Percentiles rank a stretch among this genome's conserved stretches.
Evolutionary conservation across 371 early-diverging fungal species (phyloP).

Genomic region (Mucor mucedo): DNA sequence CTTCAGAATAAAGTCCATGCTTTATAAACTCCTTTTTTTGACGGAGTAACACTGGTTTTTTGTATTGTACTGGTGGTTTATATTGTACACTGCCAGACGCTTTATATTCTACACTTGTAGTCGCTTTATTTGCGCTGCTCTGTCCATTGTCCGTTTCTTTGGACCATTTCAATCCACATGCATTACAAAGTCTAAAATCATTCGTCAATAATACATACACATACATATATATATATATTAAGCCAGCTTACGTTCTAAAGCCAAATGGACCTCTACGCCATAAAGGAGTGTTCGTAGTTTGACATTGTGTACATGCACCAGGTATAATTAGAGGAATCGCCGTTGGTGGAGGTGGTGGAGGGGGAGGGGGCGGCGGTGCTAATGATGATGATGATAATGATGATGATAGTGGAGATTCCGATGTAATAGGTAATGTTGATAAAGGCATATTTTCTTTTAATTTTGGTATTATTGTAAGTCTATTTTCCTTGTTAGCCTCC

Average conservation of each 20-base stretch:
- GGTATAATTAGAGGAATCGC: background rate
- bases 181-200: slow-evolving; percentile 44
- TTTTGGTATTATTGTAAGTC: too few relatives aligned
- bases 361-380: background rate
- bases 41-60: slow-evolving; percentile 1
- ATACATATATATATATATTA: too few relatives aligned
- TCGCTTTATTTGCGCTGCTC: too few relatives aligned
- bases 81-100: too few relatives aligned
- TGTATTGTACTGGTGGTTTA: background rate
- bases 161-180: slow-evolving; percentile 46
- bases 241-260: slow-evolving; percentile 31
- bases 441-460: too few relatives aligned
- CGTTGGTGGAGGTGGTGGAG: background rate
- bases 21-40: slow-evolving; percentile 21
- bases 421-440: too few relatives aligned
- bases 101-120: too few relatives aligned
- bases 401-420: background rate
- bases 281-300: slow-evolving; percentile 24
- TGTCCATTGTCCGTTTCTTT: background rate
- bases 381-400: background rate
- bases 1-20: slow-evolving; percentile 25
- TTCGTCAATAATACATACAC: background rate
- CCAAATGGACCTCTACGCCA: slow-evolving; percentile 51
- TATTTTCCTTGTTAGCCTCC: background rate
- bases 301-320: slow-evolving; percentile 20